A percentile compares a stretch with the other conserved stretches of the same genome.
phyloP scores from a whole-genome alignment of 2,329 filamentous ascomycete genomes.

The Cercospora canescens region DNA sequence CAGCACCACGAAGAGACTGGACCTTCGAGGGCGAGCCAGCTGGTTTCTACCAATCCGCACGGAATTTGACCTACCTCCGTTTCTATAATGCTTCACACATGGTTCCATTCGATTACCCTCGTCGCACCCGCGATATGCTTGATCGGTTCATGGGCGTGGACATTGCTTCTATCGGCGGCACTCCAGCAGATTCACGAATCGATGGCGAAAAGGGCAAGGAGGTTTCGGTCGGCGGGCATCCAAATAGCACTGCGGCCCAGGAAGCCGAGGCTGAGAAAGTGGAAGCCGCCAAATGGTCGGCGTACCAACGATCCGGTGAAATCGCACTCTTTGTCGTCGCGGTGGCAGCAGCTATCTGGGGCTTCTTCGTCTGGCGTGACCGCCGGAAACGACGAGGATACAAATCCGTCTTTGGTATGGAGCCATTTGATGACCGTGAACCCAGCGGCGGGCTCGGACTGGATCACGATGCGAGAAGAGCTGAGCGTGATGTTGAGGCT shows the following conservation, averaged over 20 bases:
- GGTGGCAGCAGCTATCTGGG: constrained; percentile 72
- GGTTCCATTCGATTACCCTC: constrained; percentile 92
- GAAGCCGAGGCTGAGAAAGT: constrained; percentile 70
- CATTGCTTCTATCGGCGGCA: constrained; percentile 81
- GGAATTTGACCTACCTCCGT: constrained; percentile 92
- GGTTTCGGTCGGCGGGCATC: constrained; percentile 70
- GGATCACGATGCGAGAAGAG: constrained; percentile 35
- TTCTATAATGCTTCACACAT: constrained; percentile 98
- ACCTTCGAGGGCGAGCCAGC: constrained; percentile 85
- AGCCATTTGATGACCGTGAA: constrained; percentile 42
- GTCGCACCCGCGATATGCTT: constrained; percentile 89
- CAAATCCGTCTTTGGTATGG: constrained; percentile 41
- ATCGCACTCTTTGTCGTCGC: constrained; percentile 79
- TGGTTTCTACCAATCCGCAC: constrained; percentile 90
- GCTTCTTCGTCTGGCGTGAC: constrained; percentile 65
- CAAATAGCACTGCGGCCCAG: constrained; percentile 67
- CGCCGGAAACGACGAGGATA: constrained; percentile 51
- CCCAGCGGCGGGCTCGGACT: constrained; percentile 48
- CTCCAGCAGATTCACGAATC: constrained; percentile 74
- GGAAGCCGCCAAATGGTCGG: constrained; percentile 83
- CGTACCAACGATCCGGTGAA: constrained; percentile 85
- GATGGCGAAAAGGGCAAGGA: constrained; percentile 81
- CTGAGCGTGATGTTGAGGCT: constrained; percentile 57
- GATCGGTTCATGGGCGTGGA: constrained; percentile 95
- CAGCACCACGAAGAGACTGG: constrained; percentile 92